Conservation (phyloP, 495 filamentous ascomycete species). For the Trichocladium antarcticum region DNA sequence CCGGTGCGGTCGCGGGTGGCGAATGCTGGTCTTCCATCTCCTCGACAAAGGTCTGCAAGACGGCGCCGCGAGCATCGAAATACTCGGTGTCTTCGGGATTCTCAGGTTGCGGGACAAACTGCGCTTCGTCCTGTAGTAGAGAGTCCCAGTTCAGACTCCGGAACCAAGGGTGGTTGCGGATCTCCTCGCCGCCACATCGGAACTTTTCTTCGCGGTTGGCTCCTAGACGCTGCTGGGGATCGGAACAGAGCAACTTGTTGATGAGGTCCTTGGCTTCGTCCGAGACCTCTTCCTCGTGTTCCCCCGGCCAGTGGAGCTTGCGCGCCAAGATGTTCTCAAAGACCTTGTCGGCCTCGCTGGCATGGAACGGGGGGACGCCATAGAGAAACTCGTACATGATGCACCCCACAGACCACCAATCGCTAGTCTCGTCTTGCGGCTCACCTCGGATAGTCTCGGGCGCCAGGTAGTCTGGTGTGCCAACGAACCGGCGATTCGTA, state of each 20-base stretch:
- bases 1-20: constrained; percentile 53
- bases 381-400: constrained; percentile 96
- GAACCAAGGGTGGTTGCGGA: constrained; percentile 84
- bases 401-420: constrained; percentile 98
- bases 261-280: constrained; percentile 86
- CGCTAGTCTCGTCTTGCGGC: constrained; percentile 93
- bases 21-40: constrained; percentile 85
- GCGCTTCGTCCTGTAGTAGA: constrained; percentile 79
- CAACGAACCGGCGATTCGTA: constrained; percentile 84
- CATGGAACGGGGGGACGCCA: constrained; percentile 88
- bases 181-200: constrained; percentile 75
- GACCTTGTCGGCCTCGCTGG: constrained; percentile 77
- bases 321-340: constrained; percentile 92
- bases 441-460: constrained; percentile 93
- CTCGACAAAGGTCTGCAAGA: constrained; percentile 75
- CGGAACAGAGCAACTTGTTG: constrained; percentile 72
- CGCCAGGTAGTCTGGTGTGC: constrained; percentile 93
- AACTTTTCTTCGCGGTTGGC: constrained; percentile 71
- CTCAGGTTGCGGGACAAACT: constrained; percentile 86
- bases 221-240: constrained; percentile 71
- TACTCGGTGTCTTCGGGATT: constrained; percentile 98
- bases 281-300: constrained; percentile 59
- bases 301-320: constrained; percentile 77
- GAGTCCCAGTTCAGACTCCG: constrained; percentile 78
- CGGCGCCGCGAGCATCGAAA: constrained; percentile 86